Conservation (phyloP, 352 stramenopile species). For the Globisporangium barbulae region DNA sequence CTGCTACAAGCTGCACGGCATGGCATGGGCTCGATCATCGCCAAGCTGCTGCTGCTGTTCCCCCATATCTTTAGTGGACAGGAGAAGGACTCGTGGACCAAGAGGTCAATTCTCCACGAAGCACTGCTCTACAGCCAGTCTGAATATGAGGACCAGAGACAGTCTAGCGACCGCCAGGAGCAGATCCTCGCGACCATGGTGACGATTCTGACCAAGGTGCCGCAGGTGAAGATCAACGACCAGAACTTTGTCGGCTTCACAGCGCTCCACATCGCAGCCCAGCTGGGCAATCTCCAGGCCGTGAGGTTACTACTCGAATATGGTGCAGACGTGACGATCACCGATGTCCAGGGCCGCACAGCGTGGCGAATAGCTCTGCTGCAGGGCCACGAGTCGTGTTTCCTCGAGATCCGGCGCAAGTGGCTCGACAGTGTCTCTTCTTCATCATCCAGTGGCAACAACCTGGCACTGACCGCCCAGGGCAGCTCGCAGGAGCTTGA, state of each 20-base stretch:
- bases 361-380: slow-evolving; percentile 62
- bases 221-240: slow-evolving; percentile 33
- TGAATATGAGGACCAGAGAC: slow-evolving; percentile 15
- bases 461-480: background rate
- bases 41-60: slow-evolving; percentile 55
- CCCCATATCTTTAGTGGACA: slow-evolving; percentile 32
- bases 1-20: slow-evolving; percentile 45
- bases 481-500: slow-evolving; percentile 4
- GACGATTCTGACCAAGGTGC: slow-evolving; percentile 31
- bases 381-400: slow-evolving; percentile 47
- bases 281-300: slow-evolving; percentile 34
- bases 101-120: slow-evolving; percentile 47
- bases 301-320: slow-evolving; percentile 42
- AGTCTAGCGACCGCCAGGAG: background rate
- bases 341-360: slow-evolving; percentile 40
- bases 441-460: background rate
- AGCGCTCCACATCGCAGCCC: slow-evolving; percentile 47
- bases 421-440: slow-evolving; percentile 32
- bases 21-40: slow-evolving; percentile 36
- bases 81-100: slow-evolving; percentile 43
- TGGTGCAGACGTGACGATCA: slow-evolving; percentile 42
- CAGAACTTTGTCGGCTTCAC: slow-evolving; percentile 61
- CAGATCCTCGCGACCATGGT: slow-evolving; percentile 30
- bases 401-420: slow-evolving; percentile 62
- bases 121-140: slow-evolving; percentile 21